Evolutionary conservation across 768 basidiomycete species (phyloP).

Genomic region (Exsudoporus frostii): DNA sequence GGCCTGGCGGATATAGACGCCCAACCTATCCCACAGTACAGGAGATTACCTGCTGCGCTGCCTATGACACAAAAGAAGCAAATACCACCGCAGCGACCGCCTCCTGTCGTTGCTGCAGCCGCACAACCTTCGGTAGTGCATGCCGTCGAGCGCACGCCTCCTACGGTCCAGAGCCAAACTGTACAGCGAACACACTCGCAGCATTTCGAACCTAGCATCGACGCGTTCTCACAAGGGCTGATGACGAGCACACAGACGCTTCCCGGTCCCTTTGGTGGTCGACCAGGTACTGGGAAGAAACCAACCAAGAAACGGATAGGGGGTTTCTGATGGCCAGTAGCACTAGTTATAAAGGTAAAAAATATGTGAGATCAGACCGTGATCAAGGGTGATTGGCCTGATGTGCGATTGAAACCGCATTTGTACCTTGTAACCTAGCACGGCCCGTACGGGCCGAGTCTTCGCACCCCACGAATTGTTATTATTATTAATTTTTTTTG

Average conservation of each 20-base stretch:
- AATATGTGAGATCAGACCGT: constrained; percentile 2
- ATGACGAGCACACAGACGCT: constrained; percentile 67
- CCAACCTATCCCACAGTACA: constrained; percentile 11
- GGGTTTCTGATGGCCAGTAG: constrained; percentile 53
- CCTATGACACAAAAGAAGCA: constrained; percentile 22
- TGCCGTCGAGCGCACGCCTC: constrained; percentile 1
- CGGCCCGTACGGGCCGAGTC: no score
- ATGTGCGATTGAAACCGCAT: background rate
- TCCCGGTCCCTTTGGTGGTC: constrained; percentile 69
- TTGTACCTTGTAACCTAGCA: no score
- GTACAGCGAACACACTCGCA: constrained; percentile 19
- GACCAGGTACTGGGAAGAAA: constrained; percentile 48
- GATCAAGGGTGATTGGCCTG: constrained; percentile 2
- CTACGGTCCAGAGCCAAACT: constrained; percentile 4
- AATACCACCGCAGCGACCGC: constrained; percentile 33
- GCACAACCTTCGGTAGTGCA: constrained; percentile 20
- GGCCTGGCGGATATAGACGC: constrained; percentile 28
- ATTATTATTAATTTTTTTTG: no score
- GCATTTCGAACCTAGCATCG: constrained; percentile 5
- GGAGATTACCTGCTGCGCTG: constrained; percentile 3
- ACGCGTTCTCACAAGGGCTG: constrained; percentile 38
- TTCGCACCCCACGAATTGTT: no score
- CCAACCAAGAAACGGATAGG: constrained; percentile 63
- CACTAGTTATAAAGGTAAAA: background rate
- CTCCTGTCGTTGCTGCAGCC: constrained; percentile 36